phyloP scores from a whole-genome alignment of 2,329 filamentous ascomycete species.

The Trichoderma atroviride region DNA sequence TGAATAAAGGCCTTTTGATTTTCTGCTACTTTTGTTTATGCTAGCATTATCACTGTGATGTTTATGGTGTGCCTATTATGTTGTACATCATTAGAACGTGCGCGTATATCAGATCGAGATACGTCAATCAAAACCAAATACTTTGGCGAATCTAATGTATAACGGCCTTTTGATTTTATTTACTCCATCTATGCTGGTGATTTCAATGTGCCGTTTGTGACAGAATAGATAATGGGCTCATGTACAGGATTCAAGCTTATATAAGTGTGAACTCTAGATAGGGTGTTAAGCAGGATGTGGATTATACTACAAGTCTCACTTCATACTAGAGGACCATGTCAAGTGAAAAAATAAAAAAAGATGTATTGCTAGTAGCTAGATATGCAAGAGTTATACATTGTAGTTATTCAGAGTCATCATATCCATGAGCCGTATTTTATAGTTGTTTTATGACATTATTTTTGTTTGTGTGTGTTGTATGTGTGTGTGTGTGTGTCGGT shows the following conservation, averaged over 20 bases:
- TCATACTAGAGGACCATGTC: background rate
- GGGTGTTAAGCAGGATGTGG: background rate
- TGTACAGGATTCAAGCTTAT: background rate
- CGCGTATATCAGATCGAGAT: too few relatives aligned
- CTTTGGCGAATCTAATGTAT: background rate
- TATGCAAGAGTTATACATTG: constrained; percentile 5
- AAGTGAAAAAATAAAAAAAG: constrained; percentile 1
- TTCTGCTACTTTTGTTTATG: background rate
- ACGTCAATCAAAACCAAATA: background rate
- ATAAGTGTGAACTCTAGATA: background rate
- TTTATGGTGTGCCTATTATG: background rate
- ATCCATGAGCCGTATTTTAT: constrained; percentile 14
- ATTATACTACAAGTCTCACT: background rate
- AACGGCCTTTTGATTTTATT: background rate
- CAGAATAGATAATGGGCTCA: background rate
- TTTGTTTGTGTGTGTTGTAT: background rate
- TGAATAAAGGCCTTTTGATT: constrained; percentile 10
- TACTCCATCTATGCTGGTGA: background rate
- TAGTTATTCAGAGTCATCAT: constrained; percentile 12
- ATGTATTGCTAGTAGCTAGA: constrained; percentile 16
- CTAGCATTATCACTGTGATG: background rate
- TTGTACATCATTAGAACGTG: background rate
- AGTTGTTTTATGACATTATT: background rate
- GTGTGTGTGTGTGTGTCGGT: background rate
- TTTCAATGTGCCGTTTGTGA: too few relatives aligned